A percentile compares a stretch with the other conserved stretches of the same genome.
These are phyloP conservation scores for Paramecium sexaurelia DNA, from an alignment of 73 alveolate genomes.

Conservation along the genomic window DNA sequence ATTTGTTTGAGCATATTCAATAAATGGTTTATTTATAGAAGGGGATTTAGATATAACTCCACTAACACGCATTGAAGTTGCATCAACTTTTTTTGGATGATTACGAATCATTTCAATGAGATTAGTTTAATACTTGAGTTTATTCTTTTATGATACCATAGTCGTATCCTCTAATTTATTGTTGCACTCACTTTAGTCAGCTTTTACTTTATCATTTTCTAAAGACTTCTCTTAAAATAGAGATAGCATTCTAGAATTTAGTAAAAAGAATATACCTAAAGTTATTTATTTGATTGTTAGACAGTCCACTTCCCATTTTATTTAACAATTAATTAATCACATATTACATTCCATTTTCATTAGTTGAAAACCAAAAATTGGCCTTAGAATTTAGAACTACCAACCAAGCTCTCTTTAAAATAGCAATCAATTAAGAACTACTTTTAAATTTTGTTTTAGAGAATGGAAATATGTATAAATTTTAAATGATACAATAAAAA, in stretches of 20 bases:
- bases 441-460: not conserved
- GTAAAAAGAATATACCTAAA: not conserved
- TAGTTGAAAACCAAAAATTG: not conserved
- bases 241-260: slow-evolving; percentile 7
- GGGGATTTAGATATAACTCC: not conserved
- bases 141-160: not conserved
- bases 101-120: slow-evolving; percentile 8
- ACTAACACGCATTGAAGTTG: not conserved
- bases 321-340: not conserved
- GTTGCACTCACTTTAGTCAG: not conserved
- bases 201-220: not conserved
- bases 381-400: not conserved
- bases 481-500: not conserved
- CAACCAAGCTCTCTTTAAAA: not conserved
- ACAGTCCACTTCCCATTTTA: not conserved
- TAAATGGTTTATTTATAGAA: not conserved
- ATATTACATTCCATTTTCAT: not conserved
- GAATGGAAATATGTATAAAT: not conserved
- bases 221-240: not conserved
- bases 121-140: slow-evolving; percentile 14
- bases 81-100: not conserved
- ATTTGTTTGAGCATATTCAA: slow-evolving; percentile 38
- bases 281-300: slow-evolving; percentile 10
- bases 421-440: not conserved
- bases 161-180: not conserved